These are phyloP conservation scores for Wallemia ichthyophaga DNA, from an alignment of 1,284 basidiomycete species.

Conservation along the genomic window DNA sequence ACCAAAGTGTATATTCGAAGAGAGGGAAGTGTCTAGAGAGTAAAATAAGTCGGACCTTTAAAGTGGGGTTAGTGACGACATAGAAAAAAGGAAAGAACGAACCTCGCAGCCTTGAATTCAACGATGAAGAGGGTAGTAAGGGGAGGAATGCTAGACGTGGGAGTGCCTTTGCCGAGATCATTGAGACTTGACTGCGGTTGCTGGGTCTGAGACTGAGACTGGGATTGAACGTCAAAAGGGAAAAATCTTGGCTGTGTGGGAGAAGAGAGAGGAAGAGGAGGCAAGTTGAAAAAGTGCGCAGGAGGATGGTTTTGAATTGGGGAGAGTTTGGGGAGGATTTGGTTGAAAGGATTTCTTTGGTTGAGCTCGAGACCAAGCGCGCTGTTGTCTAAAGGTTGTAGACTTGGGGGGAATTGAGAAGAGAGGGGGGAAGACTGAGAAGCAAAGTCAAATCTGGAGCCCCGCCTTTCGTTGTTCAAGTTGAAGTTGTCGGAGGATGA, in stretches of 20 bases:
- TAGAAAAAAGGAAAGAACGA: not conserved
- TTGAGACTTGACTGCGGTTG: conserved; percentile 16
- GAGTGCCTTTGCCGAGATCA: conserved; percentile 68
- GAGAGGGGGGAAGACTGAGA: not conserved
- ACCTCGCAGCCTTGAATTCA: conserved; percentile 63
- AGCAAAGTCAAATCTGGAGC: not conserved
- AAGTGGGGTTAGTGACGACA: not conserved
- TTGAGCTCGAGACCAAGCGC: not conserved
- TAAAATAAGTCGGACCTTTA: conserved; percentile 83
- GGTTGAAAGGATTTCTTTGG: not conserved
- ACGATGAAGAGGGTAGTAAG: conserved; percentile 80
- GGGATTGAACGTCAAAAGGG: conserved; percentile 9
- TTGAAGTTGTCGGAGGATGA: no score
- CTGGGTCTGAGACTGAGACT: conserved; percentile 7
- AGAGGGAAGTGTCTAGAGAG: conserved; percentile 29
- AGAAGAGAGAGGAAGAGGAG: not conserved
- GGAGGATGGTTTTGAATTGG: no score
- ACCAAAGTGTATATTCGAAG: conserved; percentile 36
- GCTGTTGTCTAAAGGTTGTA: not conserved
- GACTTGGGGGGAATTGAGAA: no score
- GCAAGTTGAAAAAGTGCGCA: not conserved
- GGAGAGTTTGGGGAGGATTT: no score
- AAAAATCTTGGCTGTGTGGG: not conserved
- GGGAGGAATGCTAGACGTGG: conserved; percentile 45
- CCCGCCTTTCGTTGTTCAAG: not conserved